phyloP scores from a whole-genome alignment of 106 monocot species.

The Phalaenopsis equestris region DNA sequence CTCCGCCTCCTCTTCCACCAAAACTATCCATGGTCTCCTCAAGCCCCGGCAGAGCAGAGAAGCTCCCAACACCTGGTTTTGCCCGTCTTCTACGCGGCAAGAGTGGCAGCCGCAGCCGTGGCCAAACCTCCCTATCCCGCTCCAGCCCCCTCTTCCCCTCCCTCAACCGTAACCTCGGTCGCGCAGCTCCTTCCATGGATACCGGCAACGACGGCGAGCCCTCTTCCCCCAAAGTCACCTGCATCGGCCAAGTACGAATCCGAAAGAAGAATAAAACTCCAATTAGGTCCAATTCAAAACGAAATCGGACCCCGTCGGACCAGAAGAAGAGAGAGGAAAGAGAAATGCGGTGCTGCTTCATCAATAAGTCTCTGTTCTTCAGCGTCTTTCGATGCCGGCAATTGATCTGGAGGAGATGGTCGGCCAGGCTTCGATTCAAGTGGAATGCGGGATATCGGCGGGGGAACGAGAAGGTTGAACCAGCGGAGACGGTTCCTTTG shows the following conservation, averaged over 20 bases:
- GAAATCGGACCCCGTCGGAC: background rate
- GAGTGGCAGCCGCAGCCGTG: conserved; percentile 17
- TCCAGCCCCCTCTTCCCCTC: conserved; percentile 49
- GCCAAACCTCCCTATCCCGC: conserved; percentile 11
- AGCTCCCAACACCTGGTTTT: conserved; percentile 48
- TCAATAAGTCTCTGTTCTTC: background rate
- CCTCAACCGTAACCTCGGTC: conserved; percentile 8
- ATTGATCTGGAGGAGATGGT: conserved; percentile 4
- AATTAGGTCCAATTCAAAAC: background rate
- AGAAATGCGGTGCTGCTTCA: conserved; percentile 2
- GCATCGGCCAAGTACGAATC: conserved; percentile 88
- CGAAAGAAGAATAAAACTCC: conserved; percentile 23
- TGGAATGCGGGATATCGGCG: background rate
- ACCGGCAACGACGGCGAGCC: conserved; percentile 37
- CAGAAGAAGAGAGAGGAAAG: background rate
- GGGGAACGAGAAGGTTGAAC: background rate
- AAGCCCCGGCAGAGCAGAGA: conserved; percentile 64
- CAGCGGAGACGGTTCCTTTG: background rate
- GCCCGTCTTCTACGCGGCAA: conserved; percentile 34
- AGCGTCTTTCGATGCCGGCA: conserved; percentile 1
- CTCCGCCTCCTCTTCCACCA: conserved; percentile 9
- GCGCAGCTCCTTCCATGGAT: background rate
- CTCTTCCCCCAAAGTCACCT: conserved; percentile 85
- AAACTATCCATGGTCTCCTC: conserved; percentile 26
- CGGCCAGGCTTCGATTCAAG: conserved; percentile 12